Evolutionary conservation across 345 rosid species (phyloP).

Genomic region (Acer yangbiense): DNA sequence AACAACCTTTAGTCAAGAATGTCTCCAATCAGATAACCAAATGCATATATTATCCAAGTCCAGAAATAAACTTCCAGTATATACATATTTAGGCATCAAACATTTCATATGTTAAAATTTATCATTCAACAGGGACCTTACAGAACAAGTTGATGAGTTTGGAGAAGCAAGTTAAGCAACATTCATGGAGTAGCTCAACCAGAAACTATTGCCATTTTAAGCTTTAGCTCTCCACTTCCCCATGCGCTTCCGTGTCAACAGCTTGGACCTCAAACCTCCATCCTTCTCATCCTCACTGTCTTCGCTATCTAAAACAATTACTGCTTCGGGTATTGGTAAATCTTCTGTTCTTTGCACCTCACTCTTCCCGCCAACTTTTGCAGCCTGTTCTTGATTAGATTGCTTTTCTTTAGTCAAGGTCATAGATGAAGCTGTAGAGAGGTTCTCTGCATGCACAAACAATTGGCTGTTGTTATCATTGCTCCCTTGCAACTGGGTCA

Average conservation of each 20-base stretch:
- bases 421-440: constrained; percentile 12
- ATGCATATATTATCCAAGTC: not conserved
- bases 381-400: constrained; percentile 17
- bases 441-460: constrained; percentile 1
- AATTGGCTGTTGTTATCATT: constrained; percentile 18
- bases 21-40: not conserved
- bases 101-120: not conserved
- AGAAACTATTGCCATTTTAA: constrained; percentile 12
- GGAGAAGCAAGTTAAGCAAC: not conserved
- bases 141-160: no score
- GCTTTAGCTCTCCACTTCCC: constrained; percentile 34
- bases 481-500: constrained; percentile 24
- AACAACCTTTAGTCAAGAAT: no score
- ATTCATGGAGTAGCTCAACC: not conserved
- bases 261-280: constrained; percentile 32
- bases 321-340: constrained; percentile 38
- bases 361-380: constrained; percentile 20
- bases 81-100: not conserved
- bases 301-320: constrained; percentile 75
- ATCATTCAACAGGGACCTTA: not conserved
- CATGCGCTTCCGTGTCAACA: constrained; percentile 38
- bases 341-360: constrained; percentile 30
- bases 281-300: constrained; percentile 66
- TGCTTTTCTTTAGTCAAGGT: constrained; percentile 7
- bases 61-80: not conserved